Percentiles rank a stretch among this genome's conserved stretches.
Evolutionary conservation across 495 filamentous ascomycete genomes (phyloP).

Genomic region (Hypomontagnella submonticulosa): DNA sequence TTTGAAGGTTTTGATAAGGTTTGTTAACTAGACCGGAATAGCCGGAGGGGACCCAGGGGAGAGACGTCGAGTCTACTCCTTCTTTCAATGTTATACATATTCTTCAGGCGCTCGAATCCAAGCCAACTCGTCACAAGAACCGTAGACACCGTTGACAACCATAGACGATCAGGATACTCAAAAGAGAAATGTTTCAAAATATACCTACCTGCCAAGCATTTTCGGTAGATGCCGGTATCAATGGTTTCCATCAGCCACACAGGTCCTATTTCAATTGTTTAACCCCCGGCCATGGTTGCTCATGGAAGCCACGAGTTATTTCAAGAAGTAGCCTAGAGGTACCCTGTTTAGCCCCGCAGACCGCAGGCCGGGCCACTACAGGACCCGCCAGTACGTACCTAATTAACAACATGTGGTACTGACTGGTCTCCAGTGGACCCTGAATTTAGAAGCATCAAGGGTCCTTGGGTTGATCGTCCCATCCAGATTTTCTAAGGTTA

Average conservation of each 20-base stretch:
- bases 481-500: slow-evolving; percentile 39
- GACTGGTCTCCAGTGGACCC: slow-evolving; percentile 30
- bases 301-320: not conserved
- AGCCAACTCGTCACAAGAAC: too few species aligned
- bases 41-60: slow-evolving; percentile 7
- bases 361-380: not conserved
- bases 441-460: slow-evolving; percentile 43
- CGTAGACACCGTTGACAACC: too few species aligned
- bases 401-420: slow-evolving; percentile 12
- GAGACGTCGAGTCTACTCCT: not conserved
- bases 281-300: too few species aligned
- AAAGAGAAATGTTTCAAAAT: too few species aligned
- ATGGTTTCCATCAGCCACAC: too few species aligned
- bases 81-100: not conserved
- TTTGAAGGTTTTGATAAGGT: slow-evolving; percentile 28
- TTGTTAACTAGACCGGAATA: slow-evolving; percentile 17
- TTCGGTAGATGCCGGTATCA: too few species aligned
- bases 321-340: not conserved
- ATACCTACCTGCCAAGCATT: too few species aligned
- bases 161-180: too few species aligned
- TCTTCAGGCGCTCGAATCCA: too few species aligned
- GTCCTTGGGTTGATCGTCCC: slow-evolving; percentile 42
- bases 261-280: too few species aligned
- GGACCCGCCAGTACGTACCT: slow-evolving; percentile 1
- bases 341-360: slow-evolving; percentile 11